These are phyloP conservation scores for Tetrapisispora namnaoensis DNA, from an alignment of 805 yeast genomes.

Conservation along the genomic window DNA sequence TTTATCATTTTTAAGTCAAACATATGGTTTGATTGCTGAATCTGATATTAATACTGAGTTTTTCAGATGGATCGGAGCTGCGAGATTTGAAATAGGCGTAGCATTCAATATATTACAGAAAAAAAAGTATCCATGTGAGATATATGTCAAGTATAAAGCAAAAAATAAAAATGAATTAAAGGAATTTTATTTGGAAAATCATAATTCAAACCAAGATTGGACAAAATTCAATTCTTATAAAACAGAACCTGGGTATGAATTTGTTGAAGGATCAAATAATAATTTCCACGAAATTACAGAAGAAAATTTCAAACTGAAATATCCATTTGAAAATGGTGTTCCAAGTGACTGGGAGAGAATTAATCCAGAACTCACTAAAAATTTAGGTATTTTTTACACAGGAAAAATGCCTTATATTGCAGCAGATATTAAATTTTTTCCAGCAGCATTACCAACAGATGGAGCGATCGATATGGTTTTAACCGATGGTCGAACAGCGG, in stretches of 20 bases:
- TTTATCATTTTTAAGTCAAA: conserved; percentile 75
- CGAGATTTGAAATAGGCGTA: conserved; percentile 80
- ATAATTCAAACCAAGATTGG: conserved; percentile 6
- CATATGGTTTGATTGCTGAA: conserved; percentile 88
- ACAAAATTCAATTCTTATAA: background rate
- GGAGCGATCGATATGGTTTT: conserved; percentile 77
- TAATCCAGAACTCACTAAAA: conserved; percentile 38
- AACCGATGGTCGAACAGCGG: conserved; percentile 54
- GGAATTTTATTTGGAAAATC: conserved; percentile 35
- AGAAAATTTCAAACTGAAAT: conserved; percentile 37
- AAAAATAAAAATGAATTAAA: conserved; percentile 43
- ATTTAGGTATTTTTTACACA: conserved; percentile 66
- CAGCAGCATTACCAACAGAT: conserved; percentile 85
- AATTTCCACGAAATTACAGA: conserved; percentile 25
- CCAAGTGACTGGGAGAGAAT: conserved; percentile 64
- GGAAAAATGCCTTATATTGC: conserved; percentile 92
- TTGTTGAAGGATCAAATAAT: background rate
- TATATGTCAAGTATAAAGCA: conserved; percentile 60
- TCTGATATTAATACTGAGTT: conserved; percentile 89
- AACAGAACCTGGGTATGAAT: background rate
- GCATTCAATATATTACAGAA: conserved; percentile 45
- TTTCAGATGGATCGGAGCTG: conserved; percentile 77
- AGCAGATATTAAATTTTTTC: conserved; percentile 76
- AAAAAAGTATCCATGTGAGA: conserved; percentile 71
- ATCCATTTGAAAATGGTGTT: conserved; percentile 33